phyloP scores from a whole-genome alignment of 2,329 filamentous ascomycete species.

The Scorias spongiosa region DNA sequence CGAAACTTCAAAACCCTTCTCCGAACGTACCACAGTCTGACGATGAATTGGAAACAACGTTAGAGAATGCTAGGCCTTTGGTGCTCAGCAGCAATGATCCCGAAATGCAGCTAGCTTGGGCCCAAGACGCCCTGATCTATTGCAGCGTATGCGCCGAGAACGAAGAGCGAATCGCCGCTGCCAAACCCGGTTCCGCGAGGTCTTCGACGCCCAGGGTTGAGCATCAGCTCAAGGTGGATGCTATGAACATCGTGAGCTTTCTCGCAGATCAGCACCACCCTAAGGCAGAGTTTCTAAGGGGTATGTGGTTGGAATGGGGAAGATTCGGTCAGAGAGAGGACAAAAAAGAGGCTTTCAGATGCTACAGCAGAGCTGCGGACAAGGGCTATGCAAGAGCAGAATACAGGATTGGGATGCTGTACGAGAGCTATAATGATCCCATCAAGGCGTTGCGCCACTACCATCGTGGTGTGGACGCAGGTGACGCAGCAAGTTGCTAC shows the following conservation, averaged over 20 bases:
- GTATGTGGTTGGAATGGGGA: conserved; percentile 96
- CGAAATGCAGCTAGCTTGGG: conserved; percentile 93
- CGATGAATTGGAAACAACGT: conserved; percentile 79
- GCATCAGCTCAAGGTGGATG: conserved; percentile 74
- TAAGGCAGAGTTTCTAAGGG: conserved; percentile 82
- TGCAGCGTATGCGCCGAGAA: conserved; percentile 73
- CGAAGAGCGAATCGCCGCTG: conserved; percentile 48
- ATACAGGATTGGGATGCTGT: conserved; percentile 97
- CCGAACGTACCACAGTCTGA: conserved; percentile 87
- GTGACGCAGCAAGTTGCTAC: conserved; percentile 76
- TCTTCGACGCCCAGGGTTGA: conserved; percentile 73
- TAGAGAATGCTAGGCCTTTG: conserved; percentile 68
- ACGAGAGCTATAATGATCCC: conserved; percentile 86
- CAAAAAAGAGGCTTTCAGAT: conserved; percentile 84
- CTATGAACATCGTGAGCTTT: conserved; percentile 82
- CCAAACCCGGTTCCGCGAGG: conserved; percentile 29
- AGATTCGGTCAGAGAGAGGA: conserved; percentile 84
- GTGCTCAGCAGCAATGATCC: conserved; percentile 90
- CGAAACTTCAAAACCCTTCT: conserved; percentile 60
- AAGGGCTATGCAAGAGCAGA: conserved; percentile 78
- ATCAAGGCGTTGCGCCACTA: conserved; percentile 87
- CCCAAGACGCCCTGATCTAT: conserved; percentile 78
- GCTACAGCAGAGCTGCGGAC: conserved; percentile 73
- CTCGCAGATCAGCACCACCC: conserved; percentile 84
- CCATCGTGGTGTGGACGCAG: conserved; percentile 58